Conservation (phyloP, 106 monocot genomes). For the Phalaenopsis equestris region DNA sequence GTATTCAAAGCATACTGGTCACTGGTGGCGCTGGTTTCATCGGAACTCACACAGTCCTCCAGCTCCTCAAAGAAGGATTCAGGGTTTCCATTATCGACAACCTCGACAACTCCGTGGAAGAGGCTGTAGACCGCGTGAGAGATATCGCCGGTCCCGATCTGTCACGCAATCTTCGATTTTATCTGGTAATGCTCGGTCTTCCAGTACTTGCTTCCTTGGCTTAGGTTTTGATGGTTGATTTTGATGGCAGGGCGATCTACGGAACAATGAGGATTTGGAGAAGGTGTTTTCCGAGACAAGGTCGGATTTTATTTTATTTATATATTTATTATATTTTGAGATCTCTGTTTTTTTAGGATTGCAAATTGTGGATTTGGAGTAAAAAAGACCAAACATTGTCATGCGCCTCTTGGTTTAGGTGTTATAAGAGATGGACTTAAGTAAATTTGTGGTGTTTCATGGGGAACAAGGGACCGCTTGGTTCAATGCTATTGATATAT, state of each 20-base stretch:
- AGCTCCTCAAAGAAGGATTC: constrained; percentile 59
- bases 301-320: background rate
- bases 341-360: too few species aligned
- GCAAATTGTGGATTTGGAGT: too few species aligned
- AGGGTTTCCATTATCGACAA: constrained; percentile 57
- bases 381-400: too few species aligned
- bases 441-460: background rate
- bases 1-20: constrained; percentile 35
- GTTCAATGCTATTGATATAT: background rate
- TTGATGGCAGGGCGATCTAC: constrained; percentile 22
- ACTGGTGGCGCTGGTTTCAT: constrained; percentile 81
- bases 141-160: constrained; percentile 46
- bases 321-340: background rate
- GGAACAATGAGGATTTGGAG: constrained; percentile 19
- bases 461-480: background rate
- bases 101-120: constrained; percentile 58
- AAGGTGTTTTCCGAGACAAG: constrained; percentile 13
- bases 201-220: background rate
- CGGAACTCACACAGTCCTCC: constrained; percentile 71
- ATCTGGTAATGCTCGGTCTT: constrained; percentile 22
- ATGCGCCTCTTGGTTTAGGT: too few species aligned
- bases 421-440: background rate
- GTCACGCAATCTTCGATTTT: constrained; percentile 41
- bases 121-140: constrained; percentile 47
- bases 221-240: background rate